These are phyloP conservation scores for Cinchona pubescens DNA, from an alignment of 257 asterid genomes.

Conservation along the genomic window DNA sequence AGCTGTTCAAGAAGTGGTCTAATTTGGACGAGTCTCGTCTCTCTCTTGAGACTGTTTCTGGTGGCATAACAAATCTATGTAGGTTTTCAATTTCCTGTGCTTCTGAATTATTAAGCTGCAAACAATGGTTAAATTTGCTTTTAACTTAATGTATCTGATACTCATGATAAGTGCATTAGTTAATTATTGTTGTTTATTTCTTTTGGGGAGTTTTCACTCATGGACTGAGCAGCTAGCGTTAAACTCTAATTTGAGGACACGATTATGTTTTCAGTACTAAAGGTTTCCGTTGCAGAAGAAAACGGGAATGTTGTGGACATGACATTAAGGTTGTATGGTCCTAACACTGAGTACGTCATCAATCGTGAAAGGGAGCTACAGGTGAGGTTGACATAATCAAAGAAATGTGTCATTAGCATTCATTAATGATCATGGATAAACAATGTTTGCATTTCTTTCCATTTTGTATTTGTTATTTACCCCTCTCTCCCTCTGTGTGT, in stretches of 20 bases:
- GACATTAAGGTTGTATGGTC: constrained; percentile 88
- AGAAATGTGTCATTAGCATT: too few relatives aligned
- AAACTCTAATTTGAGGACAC: not conserved
- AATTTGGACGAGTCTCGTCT: constrained; percentile 64
- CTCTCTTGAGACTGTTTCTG: constrained; percentile 83
- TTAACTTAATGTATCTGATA: not conserved
- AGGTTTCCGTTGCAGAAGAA: constrained; percentile 71
- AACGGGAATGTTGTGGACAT: constrained; percentile 36
- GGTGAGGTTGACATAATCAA: constrained; percentile 36
- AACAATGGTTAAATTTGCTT: not conserved
- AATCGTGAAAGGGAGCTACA: constrained; percentile 82
- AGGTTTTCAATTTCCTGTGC: constrained; percentile 25
- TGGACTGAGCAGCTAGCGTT: not conserved
- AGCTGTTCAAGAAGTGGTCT: constrained; percentile 77
- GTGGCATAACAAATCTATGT: constrained; percentile 94
- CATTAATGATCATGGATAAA: too few relatives aligned
- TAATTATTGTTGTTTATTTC: not conserved
- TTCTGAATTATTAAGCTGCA: not conserved
- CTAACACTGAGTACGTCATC: constrained; percentile 92
- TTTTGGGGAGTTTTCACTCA: not conserved
- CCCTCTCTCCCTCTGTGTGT: too few relatives aligned
- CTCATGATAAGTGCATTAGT: not conserved
- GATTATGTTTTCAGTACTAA: constrained; percentile 56
- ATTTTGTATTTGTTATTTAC: too few relatives aligned
- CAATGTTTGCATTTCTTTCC: too few relatives aligned